These are phyloP conservation scores for Oldenlandia corymbosa DNA, from an alignment of 257 asterid genomes.

Conservation along the genomic window DNA sequence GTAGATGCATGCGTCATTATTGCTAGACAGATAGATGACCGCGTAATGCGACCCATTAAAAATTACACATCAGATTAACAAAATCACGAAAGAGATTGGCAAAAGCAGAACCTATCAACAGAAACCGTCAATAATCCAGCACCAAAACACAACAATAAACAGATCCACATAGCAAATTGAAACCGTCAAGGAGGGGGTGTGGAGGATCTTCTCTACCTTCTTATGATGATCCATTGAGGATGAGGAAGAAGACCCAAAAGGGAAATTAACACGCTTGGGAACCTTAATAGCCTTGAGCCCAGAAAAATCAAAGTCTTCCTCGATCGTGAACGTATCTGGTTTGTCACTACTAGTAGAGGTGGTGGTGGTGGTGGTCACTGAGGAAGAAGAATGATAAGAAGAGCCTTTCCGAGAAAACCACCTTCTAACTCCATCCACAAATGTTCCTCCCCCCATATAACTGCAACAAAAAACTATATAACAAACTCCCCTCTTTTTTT, in stretches of 20 bases:
- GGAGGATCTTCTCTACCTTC: constrained; percentile 97
- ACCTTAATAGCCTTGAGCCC: constrained; percentile 59
- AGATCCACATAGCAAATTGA: not conserved
- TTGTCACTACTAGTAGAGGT: constrained; percentile 23
- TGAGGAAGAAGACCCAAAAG: constrained; percentile 32
- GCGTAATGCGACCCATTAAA: too few species aligned
- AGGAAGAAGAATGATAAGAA: constrained; percentile 22
- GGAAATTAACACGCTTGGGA: constrained; percentile 55
- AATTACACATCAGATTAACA: too few species aligned
- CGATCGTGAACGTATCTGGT: constrained; percentile 24
- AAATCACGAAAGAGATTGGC: too few species aligned
- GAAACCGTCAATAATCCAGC: not conserved
- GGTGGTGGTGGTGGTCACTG: too few species aligned
- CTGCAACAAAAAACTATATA: not conserved
- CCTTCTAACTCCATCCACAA: constrained; percentile 88
- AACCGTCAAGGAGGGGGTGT: too few species aligned
- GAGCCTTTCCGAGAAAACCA: constrained; percentile 48
- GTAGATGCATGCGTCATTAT: too few species aligned
- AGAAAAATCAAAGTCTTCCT: constrained; percentile 59
- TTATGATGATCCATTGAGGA: constrained; percentile 64
- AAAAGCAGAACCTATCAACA: too few species aligned
- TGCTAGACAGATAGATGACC: too few species aligned
- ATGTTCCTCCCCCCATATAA: constrained; percentile 88
- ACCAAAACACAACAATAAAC: not conserved
- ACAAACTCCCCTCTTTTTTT: constrained; percentile 1